phyloP scores from a whole-genome alignment of 1,139 yeast genomes.

The Chernovozyma sophiae-reginae region DNA sequence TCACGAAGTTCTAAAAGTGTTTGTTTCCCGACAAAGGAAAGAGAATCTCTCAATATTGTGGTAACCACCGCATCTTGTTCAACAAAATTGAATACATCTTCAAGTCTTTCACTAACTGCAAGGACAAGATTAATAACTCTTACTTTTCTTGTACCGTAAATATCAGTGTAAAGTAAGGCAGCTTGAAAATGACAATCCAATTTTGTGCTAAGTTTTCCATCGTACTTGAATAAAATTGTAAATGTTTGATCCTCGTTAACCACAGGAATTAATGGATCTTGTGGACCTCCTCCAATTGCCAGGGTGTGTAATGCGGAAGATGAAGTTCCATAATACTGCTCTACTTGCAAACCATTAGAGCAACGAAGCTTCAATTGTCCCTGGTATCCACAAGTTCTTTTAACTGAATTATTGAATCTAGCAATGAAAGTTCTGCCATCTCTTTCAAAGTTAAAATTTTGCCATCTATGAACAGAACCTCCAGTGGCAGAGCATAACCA shows the following conservation, averaged over 20 bases:
- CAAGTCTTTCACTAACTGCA: constrained; percentile 71
- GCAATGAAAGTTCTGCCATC: constrained; percentile 68
- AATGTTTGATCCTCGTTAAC: constrained; percentile 63
- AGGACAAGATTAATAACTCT: constrained; percentile 80
- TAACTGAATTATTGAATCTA: constrained; percentile 50
- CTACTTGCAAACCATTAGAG: constrained; percentile 82
- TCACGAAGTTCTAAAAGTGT: constrained; percentile 62
- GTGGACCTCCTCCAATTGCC: constrained; percentile 31
- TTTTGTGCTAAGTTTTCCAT: constrained; percentile 67
- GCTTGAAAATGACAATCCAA: constrained; percentile 89
- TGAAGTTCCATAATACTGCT: constrained; percentile 65
- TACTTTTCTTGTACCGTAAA: constrained; percentile 72
- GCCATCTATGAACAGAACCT: constrained; percentile 64
- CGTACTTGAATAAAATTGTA: constrained; percentile 71
- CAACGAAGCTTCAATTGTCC: constrained; percentile 83
- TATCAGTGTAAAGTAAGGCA: constrained; percentile 80
- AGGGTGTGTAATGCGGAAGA: constrained; percentile 25
- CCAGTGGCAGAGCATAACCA: constrained; percentile 67
- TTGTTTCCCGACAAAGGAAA: constrained; percentile 56
- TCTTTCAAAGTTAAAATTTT: constrained; percentile 61
- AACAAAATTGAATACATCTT: constrained; percentile 74
- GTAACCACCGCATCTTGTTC: constrained; percentile 78
- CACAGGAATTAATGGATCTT: constrained; percentile 71
- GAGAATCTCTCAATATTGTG: constrained; percentile 68
- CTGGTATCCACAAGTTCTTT: constrained; percentile 61